Conservation (phyloP, 345 rosid species). For the Lepidium didymum region DNA sequence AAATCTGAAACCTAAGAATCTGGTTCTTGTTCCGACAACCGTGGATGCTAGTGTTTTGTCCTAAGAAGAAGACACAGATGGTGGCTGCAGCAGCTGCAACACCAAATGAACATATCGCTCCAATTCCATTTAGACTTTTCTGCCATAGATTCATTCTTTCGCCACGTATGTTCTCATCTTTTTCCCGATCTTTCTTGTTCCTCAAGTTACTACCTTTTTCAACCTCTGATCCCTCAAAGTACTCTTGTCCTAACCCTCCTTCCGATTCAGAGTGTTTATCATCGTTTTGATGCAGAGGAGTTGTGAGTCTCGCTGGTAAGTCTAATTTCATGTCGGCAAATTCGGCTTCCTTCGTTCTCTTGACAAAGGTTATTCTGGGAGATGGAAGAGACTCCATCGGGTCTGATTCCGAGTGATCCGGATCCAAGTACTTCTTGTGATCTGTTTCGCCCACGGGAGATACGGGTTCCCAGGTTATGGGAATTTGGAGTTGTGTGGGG, state of each 20-base stretch:
- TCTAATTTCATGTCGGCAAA: constrained; percentile 95
- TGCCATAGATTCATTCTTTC: constrained; percentile 62
- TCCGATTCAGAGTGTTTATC: neutral
- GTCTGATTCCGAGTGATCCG: constrained; percentile 28
- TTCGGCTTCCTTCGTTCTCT: constrained; percentile 72
- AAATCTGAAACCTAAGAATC: constrained; percentile 54
- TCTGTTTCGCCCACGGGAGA: constrained; percentile 23
- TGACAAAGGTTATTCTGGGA: constrained; percentile 73
- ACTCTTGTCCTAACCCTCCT: constrained; percentile 8
- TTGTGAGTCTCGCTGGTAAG: constrained; percentile 34
- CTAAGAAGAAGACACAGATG: constrained; percentile 59
- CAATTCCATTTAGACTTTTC: constrained; percentile 78
- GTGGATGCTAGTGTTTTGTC: constrained; percentile 45
- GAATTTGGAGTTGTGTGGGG: constrained; percentile 48
- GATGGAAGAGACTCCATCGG: constrained; percentile 34
- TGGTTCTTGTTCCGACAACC: constrained; percentile 33
- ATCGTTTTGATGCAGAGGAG: constrained; percentile 3
- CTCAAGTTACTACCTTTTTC: constrained; percentile 7
- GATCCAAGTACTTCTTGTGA: constrained; percentile 39
- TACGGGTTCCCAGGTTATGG: constrained; percentile 55
- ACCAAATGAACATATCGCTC: constrained; percentile 92
- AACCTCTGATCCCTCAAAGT: constrained; percentile 3
- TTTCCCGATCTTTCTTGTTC: constrained; percentile 17
- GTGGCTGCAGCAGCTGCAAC: constrained; percentile 81
- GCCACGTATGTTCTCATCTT: constrained; percentile 38